Percentiles rank a stretch among this genome's conserved stretches.
phyloP scores from a whole-genome alignment of 2,329 filamentous ascomycete genomes.

The Alternaria triticimaculans region DNA sequence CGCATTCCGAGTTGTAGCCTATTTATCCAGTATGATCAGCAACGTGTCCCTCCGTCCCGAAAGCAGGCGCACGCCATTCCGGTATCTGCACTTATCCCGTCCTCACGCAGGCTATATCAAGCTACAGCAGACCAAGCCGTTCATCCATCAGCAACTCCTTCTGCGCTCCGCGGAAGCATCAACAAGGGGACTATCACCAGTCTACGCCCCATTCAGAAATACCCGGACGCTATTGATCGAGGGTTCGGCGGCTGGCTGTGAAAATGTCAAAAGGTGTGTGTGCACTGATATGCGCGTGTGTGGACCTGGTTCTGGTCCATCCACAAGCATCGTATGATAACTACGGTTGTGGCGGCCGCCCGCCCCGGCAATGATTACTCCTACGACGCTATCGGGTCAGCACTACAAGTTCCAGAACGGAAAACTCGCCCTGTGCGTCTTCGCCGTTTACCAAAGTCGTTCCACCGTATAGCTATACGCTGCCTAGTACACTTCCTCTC shows the following conservation, averaged over 20 bases:
- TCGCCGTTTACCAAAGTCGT: not conserved
- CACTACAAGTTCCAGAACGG: not conserved
- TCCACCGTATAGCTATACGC: not conserved
- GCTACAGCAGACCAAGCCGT: not conserved
- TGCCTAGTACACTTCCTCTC: not conserved
- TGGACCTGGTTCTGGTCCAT: not conserved
- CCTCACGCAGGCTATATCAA: not conserved
- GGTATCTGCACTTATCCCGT: not conserved
- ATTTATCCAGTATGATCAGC: not conserved
- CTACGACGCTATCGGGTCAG: not conserved
- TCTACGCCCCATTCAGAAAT: not conserved
- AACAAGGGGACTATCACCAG: not conserved
- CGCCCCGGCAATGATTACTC: not conserved
- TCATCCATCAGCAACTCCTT: not conserved
- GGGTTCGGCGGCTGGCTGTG: not conserved
- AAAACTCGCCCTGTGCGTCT: not conserved
- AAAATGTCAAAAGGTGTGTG: not conserved
- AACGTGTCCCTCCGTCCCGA: not conserved
- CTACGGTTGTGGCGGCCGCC: constrained; percentile 1
- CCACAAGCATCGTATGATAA: not conserved
- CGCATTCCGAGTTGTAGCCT: not conserved
- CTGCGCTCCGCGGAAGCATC: not conserved
- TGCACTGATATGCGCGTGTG: not conserved
- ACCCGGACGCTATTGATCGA: not conserved
- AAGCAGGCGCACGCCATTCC: not conserved